A percentile compares a stretch with the other conserved stretches of the same genome.
Evolutionary conservation across 2,329 filamentous ascomycete species (phyloP).

Genomic region (Fusarium sp.): DNA sequence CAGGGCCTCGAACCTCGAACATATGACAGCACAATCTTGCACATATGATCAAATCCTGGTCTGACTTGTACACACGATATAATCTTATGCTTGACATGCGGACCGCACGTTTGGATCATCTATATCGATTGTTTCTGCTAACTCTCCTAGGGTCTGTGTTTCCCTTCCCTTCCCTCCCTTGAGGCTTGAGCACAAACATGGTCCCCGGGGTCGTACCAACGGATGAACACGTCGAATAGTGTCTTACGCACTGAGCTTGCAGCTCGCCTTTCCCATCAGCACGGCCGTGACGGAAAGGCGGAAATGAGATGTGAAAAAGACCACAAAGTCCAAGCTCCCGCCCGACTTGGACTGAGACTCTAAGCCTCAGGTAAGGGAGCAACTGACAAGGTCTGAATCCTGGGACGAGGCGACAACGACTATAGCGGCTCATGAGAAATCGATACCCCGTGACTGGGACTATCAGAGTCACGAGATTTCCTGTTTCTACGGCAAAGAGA

Average conservation of each 20-base stretch:
- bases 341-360: conserved; percentile 7
- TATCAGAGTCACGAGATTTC: conserved; percentile 1
- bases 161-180: conserved; percentile 15
- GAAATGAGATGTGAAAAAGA: conserved; percentile 46
- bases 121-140: conserved; percentile 14
- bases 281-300: conserved; percentile 34
- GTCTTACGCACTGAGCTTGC: conserved; percentile 17
- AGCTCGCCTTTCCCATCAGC: conserved; percentile 31
- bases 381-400: conserved; percentile 28
- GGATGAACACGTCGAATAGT: conserved; percentile 38
- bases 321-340: conserved; percentile 38
- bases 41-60: neutral
- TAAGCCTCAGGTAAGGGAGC: conserved; percentile 28
- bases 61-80: conserved; percentile 13
- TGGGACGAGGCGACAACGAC: neutral
- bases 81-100: conserved; percentile 3
- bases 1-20: neutral
- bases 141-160: conserved; percentile 19
- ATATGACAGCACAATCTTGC: neutral
- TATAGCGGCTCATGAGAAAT: neutral
- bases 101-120: conserved; percentile 1
- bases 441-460: conserved; percentile 5
- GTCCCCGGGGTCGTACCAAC: conserved; percentile 32
- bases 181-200: conserved; percentile 18
- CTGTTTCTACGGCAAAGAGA: neutral